Base-by-base conservation (phyloP, 257 asterid species). In the Forsythia suspensa region DNA sequence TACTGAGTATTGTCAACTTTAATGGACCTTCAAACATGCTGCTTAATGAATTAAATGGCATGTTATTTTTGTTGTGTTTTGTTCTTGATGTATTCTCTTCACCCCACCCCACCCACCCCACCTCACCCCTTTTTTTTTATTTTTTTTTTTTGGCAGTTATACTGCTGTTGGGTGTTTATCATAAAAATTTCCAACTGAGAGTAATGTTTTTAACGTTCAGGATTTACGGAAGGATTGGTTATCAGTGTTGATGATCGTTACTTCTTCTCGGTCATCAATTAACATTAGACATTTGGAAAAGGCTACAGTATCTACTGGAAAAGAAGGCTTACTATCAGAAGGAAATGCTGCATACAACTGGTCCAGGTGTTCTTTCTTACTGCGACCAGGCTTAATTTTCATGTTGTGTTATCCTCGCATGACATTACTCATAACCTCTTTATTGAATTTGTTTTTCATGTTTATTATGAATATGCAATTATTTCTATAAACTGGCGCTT, bases 221-320 rank as follows among this genome's bases (percentile, higher is more conserved):
- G 99, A 89, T 77, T 81, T 96, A 44, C 96, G 98, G 68, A 96
- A 85, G 81, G 98, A 96, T 86, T 96, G 98, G 99, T 83, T 94
- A 80, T 92, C 97, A 41, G 70, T 96, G 78, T 85, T 96, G 95
- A 91, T 96, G 95, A 87, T 96, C 82, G 99, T 94, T 73, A 94
- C 99, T 84, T 96, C 99, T 88, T 97, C 97, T 76, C 96, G 98
- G 76, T 96, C 99, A 72, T 92, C 98, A 36, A 94, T 94, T 79
- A 96, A 92, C 84, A 94, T 96, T 79, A 90, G 98, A 80, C 99
- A 96, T 87, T 87, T 96, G 90, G 98, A 96, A 76, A 96, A 96
- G 82, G 99, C 99, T 81, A 96, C 99, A 16, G 96, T 96, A 73
- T 96, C 99, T 71, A 94, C 98, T 2, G 99, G 99, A 79, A 96